A percentile compares a stretch with the other conserved stretches of the same genome.
These are phyloP conservation scores for Pseudisothecium myosuroides DNA, from an alignment of 225 moss, liverwort and hornwort genomes.

Conservation along the genomic window DNA sequence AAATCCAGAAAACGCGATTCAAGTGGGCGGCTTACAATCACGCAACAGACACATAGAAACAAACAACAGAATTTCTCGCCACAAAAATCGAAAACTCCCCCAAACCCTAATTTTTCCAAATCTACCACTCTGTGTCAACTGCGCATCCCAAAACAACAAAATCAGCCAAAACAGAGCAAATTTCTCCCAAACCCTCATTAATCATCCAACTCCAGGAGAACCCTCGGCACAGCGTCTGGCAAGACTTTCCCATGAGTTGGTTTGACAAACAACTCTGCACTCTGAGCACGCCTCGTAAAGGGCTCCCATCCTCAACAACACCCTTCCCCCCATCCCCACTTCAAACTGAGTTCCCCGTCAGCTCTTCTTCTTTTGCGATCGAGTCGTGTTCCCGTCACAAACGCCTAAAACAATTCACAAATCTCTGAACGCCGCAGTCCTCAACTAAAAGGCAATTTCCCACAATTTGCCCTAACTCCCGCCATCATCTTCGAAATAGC, in stretches of 20 bases:
- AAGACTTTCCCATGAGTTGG: constrained; percentile 3
- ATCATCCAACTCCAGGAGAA: background rate
- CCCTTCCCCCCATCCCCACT: background rate
- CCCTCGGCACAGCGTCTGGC: background rate
- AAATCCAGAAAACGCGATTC: background rate
- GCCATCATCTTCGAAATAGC: background rate
- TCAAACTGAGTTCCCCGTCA: background rate
- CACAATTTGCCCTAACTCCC: background rate
- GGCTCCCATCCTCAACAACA: background rate
- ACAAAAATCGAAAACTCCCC: background rate
- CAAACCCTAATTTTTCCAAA: background rate
- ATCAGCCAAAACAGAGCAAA: background rate
- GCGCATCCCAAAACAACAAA: background rate
- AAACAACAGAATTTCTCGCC: background rate
- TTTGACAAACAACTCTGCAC: constrained; percentile 17
- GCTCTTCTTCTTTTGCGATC: background rate
- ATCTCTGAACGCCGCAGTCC: background rate
- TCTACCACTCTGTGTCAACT: no score
- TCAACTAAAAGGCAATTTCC: background rate
- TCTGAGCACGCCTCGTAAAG: constrained; percentile 7
- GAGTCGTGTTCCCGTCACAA: background rate
- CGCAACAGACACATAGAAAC: background rate
- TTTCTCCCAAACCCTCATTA: background rate
- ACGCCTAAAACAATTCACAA: background rate
- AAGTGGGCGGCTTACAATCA: background rate